Evolutionary conservation across 1,284 basidiomycete species (phyloP).

Genomic region (Caloboletus inedulis): DNA sequence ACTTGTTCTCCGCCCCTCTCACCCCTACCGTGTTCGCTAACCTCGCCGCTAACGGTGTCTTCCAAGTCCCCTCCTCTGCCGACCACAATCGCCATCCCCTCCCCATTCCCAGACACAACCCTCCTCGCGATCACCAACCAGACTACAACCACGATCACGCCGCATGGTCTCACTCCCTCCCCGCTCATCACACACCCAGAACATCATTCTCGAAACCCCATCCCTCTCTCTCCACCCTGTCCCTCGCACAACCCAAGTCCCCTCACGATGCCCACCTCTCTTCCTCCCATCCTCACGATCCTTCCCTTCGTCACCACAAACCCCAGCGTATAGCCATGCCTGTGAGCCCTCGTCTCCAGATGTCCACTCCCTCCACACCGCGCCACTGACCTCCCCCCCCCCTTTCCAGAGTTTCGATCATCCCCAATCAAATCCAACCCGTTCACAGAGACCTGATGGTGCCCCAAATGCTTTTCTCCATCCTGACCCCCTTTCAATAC

Average conservation of each 20-base stretch:
- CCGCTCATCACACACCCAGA: slow-evolving; percentile 16
- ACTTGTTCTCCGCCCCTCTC: slow-evolving; percentile 55
- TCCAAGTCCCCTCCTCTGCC: slow-evolving; percentile 30
- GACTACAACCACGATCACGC: slow-evolving; percentile 23
- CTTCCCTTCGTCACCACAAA: slow-evolving; percentile 15
- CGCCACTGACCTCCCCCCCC: slow-evolving; percentile 3
- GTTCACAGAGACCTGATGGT: slow-evolving; percentile 16
- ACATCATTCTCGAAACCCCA: slow-evolving; percentile 17
- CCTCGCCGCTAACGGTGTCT: slow-evolving; percentile 56
- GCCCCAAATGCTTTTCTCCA: slow-evolving; percentile 15
- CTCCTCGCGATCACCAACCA: slow-evolving; percentile 16
- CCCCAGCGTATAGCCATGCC: slow-evolving; percentile 12
- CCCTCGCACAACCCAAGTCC: slow-evolving; percentile 10
- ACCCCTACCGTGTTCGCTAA: slow-evolving; percentile 56
- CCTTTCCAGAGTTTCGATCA: slow-evolving; percentile 22
- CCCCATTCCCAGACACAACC: slow-evolving; percentile 5
- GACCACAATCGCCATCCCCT: slow-evolving; percentile 18
- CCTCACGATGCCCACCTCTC: slow-evolving; percentile 9
- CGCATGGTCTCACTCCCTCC: slow-evolving; percentile 20
- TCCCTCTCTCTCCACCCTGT: slow-evolving; percentile 5
- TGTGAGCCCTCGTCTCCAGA: slow-evolving; percentile 10
- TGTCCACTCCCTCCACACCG: neutral
- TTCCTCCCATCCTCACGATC: slow-evolving; percentile 10
- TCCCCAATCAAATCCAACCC: slow-evolving; percentile 14
- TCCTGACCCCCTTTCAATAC: slow-evolving; percentile 19